phyloP scores from a whole-genome alignment of 805 yeast species.

The Ogataea nitratoaversa region DNA sequence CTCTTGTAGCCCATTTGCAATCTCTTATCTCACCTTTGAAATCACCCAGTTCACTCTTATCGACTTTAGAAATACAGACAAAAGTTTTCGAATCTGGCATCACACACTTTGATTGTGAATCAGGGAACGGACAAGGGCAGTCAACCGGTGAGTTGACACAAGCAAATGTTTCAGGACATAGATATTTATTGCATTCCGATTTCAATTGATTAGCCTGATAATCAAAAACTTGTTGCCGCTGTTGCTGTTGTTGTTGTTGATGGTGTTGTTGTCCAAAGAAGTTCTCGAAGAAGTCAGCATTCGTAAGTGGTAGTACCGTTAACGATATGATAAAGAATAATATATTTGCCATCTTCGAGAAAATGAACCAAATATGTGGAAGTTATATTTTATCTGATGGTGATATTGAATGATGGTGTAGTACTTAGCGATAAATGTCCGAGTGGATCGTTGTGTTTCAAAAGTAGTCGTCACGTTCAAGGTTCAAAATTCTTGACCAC shows the following conservation, averaged over 20 bases:
- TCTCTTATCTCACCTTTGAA: constrained; percentile 54
- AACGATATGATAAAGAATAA: not conserved
- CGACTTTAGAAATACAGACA: constrained; percentile 82
- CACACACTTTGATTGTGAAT: constrained; percentile 76
- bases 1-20: constrained; percentile 81
- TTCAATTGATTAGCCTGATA: constrained; percentile 37
- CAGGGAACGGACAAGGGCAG: constrained; percentile 91
- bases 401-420: too few species aligned
- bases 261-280: constrained; percentile 25
- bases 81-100: constrained; percentile 62
- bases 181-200: constrained; percentile 54
- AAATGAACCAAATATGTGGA: too few species aligned
- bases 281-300: constrained; percentile 23
- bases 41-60: constrained; percentile 28
- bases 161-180: constrained; percentile 78
- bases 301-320: constrained; percentile 1
- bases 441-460: too few species aligned
- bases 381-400: too few species aligned
- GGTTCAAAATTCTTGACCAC: too few species aligned
- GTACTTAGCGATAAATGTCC: too few species aligned
- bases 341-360: too few species aligned
- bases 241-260: constrained; percentile 20
- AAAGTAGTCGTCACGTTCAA: too few species aligned
- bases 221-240: constrained; percentile 32
- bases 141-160: constrained; percentile 69